These are phyloP conservation scores for Agaricus blazei DNA, from an alignment of 768 basidiomycete species.

Conservation along the genomic window DNA sequence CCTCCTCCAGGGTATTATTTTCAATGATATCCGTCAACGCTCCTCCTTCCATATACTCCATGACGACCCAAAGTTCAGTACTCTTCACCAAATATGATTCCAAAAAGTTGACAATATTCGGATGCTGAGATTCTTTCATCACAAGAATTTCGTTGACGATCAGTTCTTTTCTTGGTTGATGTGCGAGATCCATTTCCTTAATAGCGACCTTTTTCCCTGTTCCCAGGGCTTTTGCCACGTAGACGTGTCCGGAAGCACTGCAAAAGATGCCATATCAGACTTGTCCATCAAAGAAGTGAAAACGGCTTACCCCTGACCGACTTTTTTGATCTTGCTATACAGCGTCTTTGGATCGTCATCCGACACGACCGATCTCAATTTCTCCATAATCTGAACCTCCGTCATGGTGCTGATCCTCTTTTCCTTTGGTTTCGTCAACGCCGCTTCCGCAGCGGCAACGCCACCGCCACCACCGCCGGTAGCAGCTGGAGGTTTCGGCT, in stretches of 20 bases:
- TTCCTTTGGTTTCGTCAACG: slow-evolving; percentile 74
- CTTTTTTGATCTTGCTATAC: slow-evolving; percentile 98
- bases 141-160: slow-evolving; percentile 98
- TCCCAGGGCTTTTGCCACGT: slow-evolving; percentile 87
- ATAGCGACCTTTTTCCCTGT: slow-evolving; percentile 90
- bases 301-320: slow-evolving; percentile 87
- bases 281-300: slow-evolving; percentile 8
- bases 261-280: slow-evolving; percentile 9
- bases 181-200: slow-evolving; percentile 96
- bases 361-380: slow-evolving; percentile 83
- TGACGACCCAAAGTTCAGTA: slow-evolving; percentile 93
- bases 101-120: slow-evolving; percentile 95
- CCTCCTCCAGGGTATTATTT: slow-evolving; percentile 91
- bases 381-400: slow-evolving; percentile 98
- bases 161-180: slow-evolving; percentile 94
- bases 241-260: slow-evolving; percentile 96
- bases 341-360: slow-evolving; percentile 82
- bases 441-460: slow-evolving; percentile 51
- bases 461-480: slow-evolving; percentile 27
- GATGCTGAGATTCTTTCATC: slow-evolving; percentile 97
- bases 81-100: slow-evolving; percentile 86
- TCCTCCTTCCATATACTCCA: slow-evolving; percentile 99
- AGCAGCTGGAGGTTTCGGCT: slow-evolving; percentile 33
- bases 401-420: slow-evolving; percentile 95
- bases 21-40: slow-evolving; percentile 97